Evolutionary conservation across 2,329 filamentous ascomycete species (phyloP), one percentile per base, ranked within the genome.

Genomic region (Xylaria sp.): DNA sequence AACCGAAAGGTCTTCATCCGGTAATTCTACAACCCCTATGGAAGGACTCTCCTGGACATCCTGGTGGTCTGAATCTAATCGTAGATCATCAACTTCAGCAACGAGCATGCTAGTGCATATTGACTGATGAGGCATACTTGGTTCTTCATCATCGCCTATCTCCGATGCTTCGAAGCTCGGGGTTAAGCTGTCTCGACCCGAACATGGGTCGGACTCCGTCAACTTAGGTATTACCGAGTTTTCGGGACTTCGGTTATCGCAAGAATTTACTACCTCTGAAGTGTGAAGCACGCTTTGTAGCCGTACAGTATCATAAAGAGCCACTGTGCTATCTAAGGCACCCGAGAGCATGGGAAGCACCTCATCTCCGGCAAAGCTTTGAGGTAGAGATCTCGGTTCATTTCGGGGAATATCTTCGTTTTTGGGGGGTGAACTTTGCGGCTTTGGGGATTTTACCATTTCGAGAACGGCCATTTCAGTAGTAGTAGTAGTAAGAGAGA

Each of bases 41-140:
- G 63, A 67, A n/a, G 66, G 61, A 47, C 70, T 72, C 21, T 44
- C 58, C 40, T 66, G 29, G 25, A 9, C 2, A 57, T 63, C 18
- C 10, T 5, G 40, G 29, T 27, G 13, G 18, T 66, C 55, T 42
- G 55, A 35, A 23, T 42, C 40, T 12, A 66, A 42, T 25, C 48
- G 59, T 18, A 59, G 54, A 23, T 6, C 23, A 55, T 65, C 50
- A 25, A 69, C 54, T 58, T 63, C 63, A 29, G 37, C 23, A 4
- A 59, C 10, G 42, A 53, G 51, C 6, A 32, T 48, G 25, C 37
- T 64, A 13, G 27, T 25, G 54, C 18, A 51, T 6, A 29, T 18
- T 51, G 53, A 12, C 16, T 42, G 42, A 29, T 60, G 10, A 62
- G 37, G 8, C 1, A 27, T 2, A 23, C 35, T 48, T 8, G 21